Evolutionary conservation across 192 early-diverging fungal species (phyloP), one percentile per base, ranked within the genome.

Genomic region (Phlyctochytrium arcticum): DNA sequence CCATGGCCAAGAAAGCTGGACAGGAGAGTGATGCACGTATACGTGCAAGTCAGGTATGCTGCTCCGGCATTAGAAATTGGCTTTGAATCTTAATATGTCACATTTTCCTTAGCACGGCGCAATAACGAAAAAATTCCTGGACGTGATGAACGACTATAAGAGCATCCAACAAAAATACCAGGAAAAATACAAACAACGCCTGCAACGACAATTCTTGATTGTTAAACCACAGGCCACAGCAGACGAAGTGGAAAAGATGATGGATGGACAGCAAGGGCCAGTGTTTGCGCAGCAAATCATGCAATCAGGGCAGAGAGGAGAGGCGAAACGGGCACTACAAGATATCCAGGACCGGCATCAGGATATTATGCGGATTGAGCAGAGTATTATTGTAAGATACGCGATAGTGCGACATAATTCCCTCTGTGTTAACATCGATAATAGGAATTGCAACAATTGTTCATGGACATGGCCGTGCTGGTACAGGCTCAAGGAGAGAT

Each of bases 351-450:
- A 85, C 58, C 77, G 90, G 34, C 92, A 94, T 62, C 75, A 86
- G 57, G 92, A 94, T 60, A 90, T 94, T 50, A 80, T 91, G 60
- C 85, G 88, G 74, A 93, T 94, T 67, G 92, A 94, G 75, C 87
- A 84, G 67, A 89, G 87, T 15, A 92, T 94, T 67, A 62, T 91
- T 55, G 90, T 90, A 79, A 59, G 77, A 75, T 57, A 19, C 19
- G 17, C n/a, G n/a, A n/a, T n/a, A n/a, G 3, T 33, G 27, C 19
- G 29, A 36, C n/a, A 27, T 19, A 17, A n/a, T 21, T 60, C 39
- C 5, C 21, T 26, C n/a, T 48, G 36, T 60, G 23, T 57, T 60
- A 21, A 30, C 29, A 30, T 30, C 21, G 21, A 8, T 34, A n/a
- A 56, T 48, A 89, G 84, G 91, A 94, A 81, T 74, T 94, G 42